These are phyloP conservation scores for Claviceps sp. DNA, from an alignment of 2,329 filamentous ascomycete genomes.

Conservation along the genomic window DNA sequence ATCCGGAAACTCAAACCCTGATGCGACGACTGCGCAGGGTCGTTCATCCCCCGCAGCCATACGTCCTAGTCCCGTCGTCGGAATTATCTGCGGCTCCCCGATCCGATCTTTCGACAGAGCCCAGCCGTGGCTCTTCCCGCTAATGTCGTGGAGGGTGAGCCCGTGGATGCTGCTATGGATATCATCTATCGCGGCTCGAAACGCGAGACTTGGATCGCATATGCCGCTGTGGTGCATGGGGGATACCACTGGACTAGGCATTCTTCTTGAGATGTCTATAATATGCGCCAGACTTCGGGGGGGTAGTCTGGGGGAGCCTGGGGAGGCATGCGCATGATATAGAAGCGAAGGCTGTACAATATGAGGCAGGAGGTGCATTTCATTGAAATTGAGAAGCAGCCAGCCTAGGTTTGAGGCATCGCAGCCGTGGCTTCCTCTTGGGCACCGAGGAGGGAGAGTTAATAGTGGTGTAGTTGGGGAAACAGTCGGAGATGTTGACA, in stretches of 20 bases:
- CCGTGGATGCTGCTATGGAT: constrained; percentile 38
- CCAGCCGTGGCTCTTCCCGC: constrained; percentile 35
- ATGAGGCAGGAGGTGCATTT: constrained; percentile 29
- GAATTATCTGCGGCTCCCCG: constrained; percentile 22
- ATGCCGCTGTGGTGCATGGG: constrained; percentile 27
- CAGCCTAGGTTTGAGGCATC: constrained; percentile 41
- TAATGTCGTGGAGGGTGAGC: constrained; percentile 34
- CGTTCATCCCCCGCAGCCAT: constrained; percentile 17
- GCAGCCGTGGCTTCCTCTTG: constrained; percentile 34
- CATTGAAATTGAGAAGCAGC: constrained; percentile 37
- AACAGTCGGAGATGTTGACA: constrained; percentile 5
- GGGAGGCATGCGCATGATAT: neutral
- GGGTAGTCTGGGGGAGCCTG: constrained; percentile 13
- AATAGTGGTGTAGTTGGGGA: constrained; percentile 12
- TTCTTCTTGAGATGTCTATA: constrained; percentile 27
- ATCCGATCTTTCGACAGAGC: constrained; percentile 28
- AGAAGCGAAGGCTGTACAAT: constrained; percentile 22
- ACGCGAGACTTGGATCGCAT: constrained; percentile 35
- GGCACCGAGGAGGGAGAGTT: constrained; percentile 31
- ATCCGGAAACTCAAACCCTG: constrained; percentile 23
- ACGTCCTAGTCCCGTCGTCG: constrained; percentile 14
- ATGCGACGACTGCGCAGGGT: constrained; percentile 16
- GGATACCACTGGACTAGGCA: constrained; percentile 31
- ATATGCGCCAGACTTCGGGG: constrained; percentile 31
- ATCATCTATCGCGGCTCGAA: constrained; percentile 33